A percentile compares a stretch with the other conserved stretches of the same genome.
Evolutionary conservation across 306 rosid genomes (phyloP).

Genomic region (Vigna mungo): DNA sequence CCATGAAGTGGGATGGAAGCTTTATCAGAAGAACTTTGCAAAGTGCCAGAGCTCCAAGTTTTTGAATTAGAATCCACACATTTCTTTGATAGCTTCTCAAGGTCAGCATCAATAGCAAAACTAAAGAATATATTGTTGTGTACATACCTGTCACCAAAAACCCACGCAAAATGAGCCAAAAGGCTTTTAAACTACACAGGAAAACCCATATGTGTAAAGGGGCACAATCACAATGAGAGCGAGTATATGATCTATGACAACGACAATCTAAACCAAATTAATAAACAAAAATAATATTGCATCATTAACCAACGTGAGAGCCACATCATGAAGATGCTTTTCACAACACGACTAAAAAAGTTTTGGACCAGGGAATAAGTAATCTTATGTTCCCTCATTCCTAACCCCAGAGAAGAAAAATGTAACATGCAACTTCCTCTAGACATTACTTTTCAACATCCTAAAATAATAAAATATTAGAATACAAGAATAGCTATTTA

Average conservation of each 20-base stretch:
- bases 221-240: not conserved
- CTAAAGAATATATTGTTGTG: slow-evolving; percentile 99
- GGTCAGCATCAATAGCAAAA: slow-evolving; percentile 98
- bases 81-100: slow-evolving; percentile 86
- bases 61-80: slow-evolving; percentile 56
- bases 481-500: not conserved
- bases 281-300: not conserved
- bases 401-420: slow-evolving; percentile 16
- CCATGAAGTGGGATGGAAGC: slow-evolving; percentile 49
- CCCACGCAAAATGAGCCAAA: slow-evolving; percentile 26
- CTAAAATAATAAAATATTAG: slow-evolving; percentile 29
- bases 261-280: slow-evolving; percentile 15
- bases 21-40: slow-evolving; percentile 59
- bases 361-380: not conserved
- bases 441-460: slow-evolving; percentile 24
- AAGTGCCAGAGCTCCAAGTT: slow-evolving; percentile 45
- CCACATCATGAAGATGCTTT: slow-evolving; percentile 30
- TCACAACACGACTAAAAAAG: slow-evolving; percentile 14
- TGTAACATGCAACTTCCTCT: slow-evolving; percentile 30
- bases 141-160: slow-evolving; percentile 77
- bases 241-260: slow-evolving; percentile 10
- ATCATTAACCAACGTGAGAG: slow-evolving; percentile 3
- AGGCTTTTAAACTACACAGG: not conserved
- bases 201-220: slow-evolving; percentile 17
- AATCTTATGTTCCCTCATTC: slow-evolving; percentile 5